Conservation (phyloP, 208 protist genomes). For the Leishmania braziliensis region DNA sequence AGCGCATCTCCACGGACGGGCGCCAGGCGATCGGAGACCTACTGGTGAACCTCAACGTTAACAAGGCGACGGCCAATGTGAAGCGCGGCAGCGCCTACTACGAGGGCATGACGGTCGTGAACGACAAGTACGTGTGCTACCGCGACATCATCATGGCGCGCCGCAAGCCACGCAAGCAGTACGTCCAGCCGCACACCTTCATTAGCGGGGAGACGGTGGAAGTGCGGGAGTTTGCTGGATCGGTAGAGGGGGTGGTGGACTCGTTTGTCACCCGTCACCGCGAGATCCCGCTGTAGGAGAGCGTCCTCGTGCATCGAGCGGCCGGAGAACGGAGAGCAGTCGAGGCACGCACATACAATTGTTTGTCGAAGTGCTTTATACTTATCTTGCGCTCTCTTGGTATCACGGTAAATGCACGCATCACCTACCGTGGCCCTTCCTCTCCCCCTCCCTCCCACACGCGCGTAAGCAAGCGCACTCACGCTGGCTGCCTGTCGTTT, state of each 20-base stretch:
- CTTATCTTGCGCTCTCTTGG: not conserved
- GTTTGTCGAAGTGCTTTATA: not conserved
- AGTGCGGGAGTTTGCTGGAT: conserved; percentile 58
- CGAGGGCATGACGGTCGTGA: conserved; percentile 59
- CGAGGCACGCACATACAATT: not conserved
- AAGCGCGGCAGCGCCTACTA: conserved; percentile 60
- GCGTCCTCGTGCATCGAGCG: not conserved
- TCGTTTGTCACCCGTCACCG: conserved; percentile 60
- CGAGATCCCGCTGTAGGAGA: conserved; percentile 53
- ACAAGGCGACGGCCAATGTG: conserved; percentile 83
- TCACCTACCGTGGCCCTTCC: not conserved
- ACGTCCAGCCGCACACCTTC: conserved; percentile 80
- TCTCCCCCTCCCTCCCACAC: too few species aligned
- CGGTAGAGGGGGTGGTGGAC: conserved; percentile 54
- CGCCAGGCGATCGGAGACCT: conserved; percentile 72
- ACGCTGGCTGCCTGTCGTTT: not conserved
- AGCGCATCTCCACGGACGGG: conserved; percentile 82
- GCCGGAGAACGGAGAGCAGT: not conserved
- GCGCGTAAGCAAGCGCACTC: not conserved
- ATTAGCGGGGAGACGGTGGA: conserved; percentile 51
- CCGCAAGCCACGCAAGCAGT: conserved; percentile 90
- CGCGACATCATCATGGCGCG: conserved; percentile 74
- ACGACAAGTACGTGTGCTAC: conserved; percentile 60
- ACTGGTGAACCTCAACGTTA: conserved; percentile 69
- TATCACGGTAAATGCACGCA: not conserved